Evolutionary conservation across 768 basidiomycete genomes (phyloP), one percentile per base, ranked within the genome.

Genomic region (Porpolomopsis calyptriformis): DNA sequence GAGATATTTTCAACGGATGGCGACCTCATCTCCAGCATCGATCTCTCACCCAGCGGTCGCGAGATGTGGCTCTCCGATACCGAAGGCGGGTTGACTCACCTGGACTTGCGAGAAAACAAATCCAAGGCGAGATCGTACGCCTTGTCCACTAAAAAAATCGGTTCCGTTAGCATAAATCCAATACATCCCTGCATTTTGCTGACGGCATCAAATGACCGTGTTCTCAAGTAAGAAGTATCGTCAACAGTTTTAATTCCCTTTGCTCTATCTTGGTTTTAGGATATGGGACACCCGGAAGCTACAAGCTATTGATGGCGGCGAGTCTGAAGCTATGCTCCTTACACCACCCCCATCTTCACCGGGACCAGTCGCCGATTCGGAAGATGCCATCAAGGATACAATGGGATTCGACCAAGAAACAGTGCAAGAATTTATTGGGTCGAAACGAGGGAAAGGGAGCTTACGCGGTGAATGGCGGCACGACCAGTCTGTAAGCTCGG

Each of bases 51-150:
- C 0, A 65, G 66, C 2, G 87, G 88, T 0, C 67, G 82, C 41
- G 86, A 89, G 57, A 75, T 91, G 73, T 91, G 88, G 88, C 72
- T 90, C 44, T 85, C 85, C 1, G 88, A 91, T 58, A 71, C 66
- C 2, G 52, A 62, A 5, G 88, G 88, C 12, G 82, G 85, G 19
- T 67, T 77, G 4, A 85, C 82, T 5, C 87, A 86, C 50, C 62
- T 85, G 18, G 88, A 91, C 59, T 64, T 89, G 29, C 80, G 88
- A 12, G 73, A 85, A 56, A 66, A 70, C 39, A 72, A 68, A 50
- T 68, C 69, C 1, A 74, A 74, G 27, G 70, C 72, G 4, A 69
- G 73, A 36, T 68, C 82, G 62, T 87, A 83, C 52, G 73, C 67
- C 29, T 60, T 89, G 9, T 81, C 83, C 3, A 72, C 80, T 11